Percentiles rank a stretch among this genome's conserved stretches.
phyloP scores from a whole-genome alignment of 179 eudicot genomes.

The Beta corolliflora region DNA sequence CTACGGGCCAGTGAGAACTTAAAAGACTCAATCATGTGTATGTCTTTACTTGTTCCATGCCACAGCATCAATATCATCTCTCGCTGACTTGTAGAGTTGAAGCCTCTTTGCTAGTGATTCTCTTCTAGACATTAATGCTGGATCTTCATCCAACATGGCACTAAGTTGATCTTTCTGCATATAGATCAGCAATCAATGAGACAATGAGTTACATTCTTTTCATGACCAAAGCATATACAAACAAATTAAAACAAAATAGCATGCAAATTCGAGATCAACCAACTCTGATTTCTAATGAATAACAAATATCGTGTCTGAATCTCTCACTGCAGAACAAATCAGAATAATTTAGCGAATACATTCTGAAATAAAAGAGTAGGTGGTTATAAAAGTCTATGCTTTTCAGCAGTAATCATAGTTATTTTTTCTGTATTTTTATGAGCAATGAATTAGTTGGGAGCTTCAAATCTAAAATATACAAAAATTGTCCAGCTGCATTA shows the following conservation, averaged over 20 bases:
- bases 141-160: conserved; percentile 92
- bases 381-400: background rate
- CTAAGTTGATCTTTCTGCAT: conserved; percentile 94
- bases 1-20: background rate
- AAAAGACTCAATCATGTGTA: background rate
- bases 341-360: background rate
- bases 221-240: background rate
- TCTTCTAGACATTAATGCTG: conserved; percentile 79
- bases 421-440: background rate
- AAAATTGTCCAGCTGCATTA: background rate
- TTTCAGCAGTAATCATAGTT: background rate
- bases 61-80: conserved; percentile 92
- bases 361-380: background rate
- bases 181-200: background rate
- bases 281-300: background rate
- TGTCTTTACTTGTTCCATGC: conserved; percentile 67
- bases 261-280: background rate
- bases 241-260: background rate
- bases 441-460: background rate
- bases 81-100: conserved; percentile 83
- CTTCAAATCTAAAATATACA: background rate
- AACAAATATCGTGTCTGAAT: background rate
- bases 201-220: background rate
- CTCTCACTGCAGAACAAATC: background rate
- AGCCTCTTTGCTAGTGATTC: conserved; percentile 85